A percentile compares a stretch with the other conserved stretches of the same genome.
Evolutionary conservation across 805 yeast species (phyloP).

Genomic region (Saturnispora sekii): DNA sequence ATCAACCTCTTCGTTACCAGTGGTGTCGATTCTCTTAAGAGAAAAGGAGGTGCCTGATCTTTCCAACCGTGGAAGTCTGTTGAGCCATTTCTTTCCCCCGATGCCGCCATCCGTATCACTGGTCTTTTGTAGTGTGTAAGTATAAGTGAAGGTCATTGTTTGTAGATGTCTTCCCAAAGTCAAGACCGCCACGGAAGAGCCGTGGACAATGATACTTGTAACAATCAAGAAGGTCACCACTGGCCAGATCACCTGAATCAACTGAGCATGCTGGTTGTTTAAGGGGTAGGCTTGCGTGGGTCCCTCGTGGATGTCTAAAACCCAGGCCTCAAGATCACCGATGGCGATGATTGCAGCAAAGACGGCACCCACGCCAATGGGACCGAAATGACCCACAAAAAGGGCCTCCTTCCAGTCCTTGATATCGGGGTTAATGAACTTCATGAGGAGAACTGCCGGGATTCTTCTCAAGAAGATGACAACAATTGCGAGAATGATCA

Average conservation of each 20-base stretch:
- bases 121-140: constrained; percentile 64
- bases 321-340: constrained; percentile 28
- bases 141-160: constrained; percentile 86
- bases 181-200: constrained; percentile 48
- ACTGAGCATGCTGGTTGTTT: constrained; percentile 20
- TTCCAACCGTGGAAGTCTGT: constrained; percentile 73
- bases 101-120: constrained; percentile 51
- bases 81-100: constrained; percentile 48
- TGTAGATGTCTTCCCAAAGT: constrained; percentile 79
- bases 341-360: constrained; percentile 28
- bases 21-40: constrained; percentile 71
- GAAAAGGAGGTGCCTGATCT: constrained; percentile 67
- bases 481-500: constrained; percentile 41
- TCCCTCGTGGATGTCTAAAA: constrained; percentile 28
- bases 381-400: constrained; percentile 69
- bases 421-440: constrained; percentile 52
- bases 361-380: constrained; percentile 46
- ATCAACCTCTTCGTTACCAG: constrained; percentile 10
- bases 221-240: constrained; percentile 43
- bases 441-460: constrained; percentile 46
- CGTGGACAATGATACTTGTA: constrained; percentile 50
- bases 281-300: constrained; percentile 26
- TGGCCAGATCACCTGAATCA: constrained; percentile 37
- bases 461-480: constrained; percentile 42
- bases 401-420: constrained; percentile 58